These are phyloP conservation scores for Fusarium buharicum DNA, from an alignment of 2,329 filamentous ascomycete species.

Conservation along the genomic window DNA sequence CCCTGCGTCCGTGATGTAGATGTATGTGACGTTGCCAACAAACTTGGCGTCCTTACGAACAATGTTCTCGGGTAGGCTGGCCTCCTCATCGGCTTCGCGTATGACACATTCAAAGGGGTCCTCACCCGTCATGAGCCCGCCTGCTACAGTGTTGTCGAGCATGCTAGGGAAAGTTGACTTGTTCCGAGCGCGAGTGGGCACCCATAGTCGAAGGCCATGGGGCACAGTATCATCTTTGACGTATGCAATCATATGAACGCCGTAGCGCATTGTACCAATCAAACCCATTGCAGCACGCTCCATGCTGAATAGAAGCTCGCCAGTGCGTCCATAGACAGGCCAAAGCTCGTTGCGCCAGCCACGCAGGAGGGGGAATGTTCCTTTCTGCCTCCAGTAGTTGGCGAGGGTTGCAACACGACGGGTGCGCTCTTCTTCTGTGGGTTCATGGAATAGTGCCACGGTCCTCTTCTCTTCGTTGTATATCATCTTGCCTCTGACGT, in stretches of 20 bases:
- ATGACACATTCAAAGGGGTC: conserved; percentile 82
- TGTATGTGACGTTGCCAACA: conserved; percentile 82
- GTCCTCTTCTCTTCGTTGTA: conserved; percentile 70
- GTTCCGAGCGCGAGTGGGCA: conserved; percentile 76
- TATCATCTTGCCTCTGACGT: conserved; percentile 67
- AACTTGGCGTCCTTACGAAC: conserved; percentile 69
- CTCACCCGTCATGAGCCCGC: conserved; percentile 81
- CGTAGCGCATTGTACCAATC: conserved; percentile 81
- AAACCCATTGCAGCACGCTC: conserved; percentile 80
- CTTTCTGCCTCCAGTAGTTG: conserved; percentile 73
- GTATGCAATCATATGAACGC: conserved; percentile 84
- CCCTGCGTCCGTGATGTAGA: conserved; percentile 78
- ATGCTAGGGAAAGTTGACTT: conserved; percentile 94
- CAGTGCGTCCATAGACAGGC: conserved; percentile 75
- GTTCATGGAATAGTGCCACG: conserved; percentile 69
- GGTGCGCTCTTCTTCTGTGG: conserved; percentile 72
- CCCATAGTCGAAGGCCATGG: conserved; percentile 80
- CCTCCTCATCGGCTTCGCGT: conserved; percentile 90
- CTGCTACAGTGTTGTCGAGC: conserved; percentile 93
- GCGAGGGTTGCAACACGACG: conserved; percentile 66
- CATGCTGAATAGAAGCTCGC: conserved; percentile 74
- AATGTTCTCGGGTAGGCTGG: conserved; percentile 76
- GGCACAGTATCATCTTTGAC: conserved; percentile 55
- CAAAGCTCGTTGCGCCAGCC: conserved; percentile 87
- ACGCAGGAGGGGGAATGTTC: conserved; percentile 76